Evolutionary conservation across 1,284 basidiomycete species (phyloP).

Genomic region (Pyrrhoderma noxium): DNA sequence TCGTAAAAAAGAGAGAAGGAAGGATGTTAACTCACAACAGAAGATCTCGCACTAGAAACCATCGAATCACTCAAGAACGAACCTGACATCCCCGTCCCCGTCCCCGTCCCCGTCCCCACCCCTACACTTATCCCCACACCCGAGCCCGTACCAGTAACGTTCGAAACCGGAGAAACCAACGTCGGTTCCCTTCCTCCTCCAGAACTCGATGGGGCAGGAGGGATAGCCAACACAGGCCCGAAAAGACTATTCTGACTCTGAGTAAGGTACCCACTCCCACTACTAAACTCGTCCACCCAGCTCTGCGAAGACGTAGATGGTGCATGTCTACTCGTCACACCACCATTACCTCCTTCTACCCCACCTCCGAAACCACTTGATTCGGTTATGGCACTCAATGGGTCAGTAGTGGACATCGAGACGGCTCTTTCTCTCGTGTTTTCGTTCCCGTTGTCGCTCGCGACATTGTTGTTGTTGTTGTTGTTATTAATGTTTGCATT

Average conservation of each 20-base stretch:
- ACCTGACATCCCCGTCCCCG: constrained; percentile 29
- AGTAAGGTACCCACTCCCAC: background rate
- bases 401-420: too few species aligned
- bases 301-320: constrained; percentile 32
- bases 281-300: constrained; percentile 45
- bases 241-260: background rate
- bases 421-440: background rate
- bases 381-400: constrained; percentile 1
- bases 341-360: constrained; percentile 2
- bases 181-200: constrained; percentile 6
- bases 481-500: too few species aligned
- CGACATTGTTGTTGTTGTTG: background rate
- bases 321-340: constrained; percentile 11
- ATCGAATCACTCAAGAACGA: constrained; percentile 28
- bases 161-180: constrained; percentile 16
- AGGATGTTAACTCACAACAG: constrained; percentile 8
- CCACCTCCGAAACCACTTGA: constrained; percentile 5
- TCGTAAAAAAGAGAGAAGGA: background rate
- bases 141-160: too few species aligned
- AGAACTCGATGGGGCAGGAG: constrained; percentile 9
- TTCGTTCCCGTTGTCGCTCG: constrained; percentile 9
- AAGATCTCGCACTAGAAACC: constrained; percentile 8
- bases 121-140: too few species aligned
- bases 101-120: too few species aligned
- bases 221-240: constrained; percentile 14